Evolutionary conservation across 139 green algal genomes (phyloP).

Genomic region (Edaphochlamys debaryana): DNA sequence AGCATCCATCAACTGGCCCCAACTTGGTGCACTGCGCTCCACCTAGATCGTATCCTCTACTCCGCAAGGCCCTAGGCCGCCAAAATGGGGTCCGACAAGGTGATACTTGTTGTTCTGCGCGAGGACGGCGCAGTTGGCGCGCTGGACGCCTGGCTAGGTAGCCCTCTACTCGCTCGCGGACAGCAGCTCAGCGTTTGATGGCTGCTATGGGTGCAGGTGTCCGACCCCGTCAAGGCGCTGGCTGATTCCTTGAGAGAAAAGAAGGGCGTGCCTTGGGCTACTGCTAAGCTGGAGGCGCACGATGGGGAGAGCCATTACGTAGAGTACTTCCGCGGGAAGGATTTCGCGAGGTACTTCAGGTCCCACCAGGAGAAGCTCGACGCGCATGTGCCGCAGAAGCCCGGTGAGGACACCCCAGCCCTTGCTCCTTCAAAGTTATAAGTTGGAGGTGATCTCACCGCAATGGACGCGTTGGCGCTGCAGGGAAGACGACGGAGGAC

Average conservation of each 20-base stretch:
- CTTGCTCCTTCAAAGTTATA: no score
- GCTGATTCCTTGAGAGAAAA: conserved; percentile 52
- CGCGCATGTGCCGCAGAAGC: conserved; percentile 34
- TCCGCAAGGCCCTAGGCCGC: no score
- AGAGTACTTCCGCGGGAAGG: conserved; percentile 59
- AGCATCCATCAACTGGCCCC: no score
- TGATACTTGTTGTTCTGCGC: no score
- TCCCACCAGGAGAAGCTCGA: conserved; percentile 49
- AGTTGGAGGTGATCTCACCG: no score
- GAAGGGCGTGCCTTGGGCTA: conserved; percentile 43
- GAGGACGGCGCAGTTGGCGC: no score
- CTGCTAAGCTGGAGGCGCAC: conserved; percentile 44
- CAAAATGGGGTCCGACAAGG: no score
- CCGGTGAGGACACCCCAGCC: background rate
- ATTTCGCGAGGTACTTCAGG: conserved; percentile 47
- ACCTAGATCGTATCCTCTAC: no score
- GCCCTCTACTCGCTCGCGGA: background rate
- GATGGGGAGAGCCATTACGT: conserved; percentile 34
- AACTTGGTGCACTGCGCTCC: no score
- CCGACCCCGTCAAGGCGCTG: conserved; percentile 27
- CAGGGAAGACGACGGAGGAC: conserved; percentile 47
- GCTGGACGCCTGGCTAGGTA: no score
- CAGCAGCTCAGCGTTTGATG: background rate
- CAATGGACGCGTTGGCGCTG: no score
- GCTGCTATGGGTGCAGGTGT: background rate